Percentiles rank a stretch among this genome's conserved stretches.
Conservation (phyloP, 2,329 filamentous ascomycete genomes). For the Paraphaeosphaeria minitans region DNA sequence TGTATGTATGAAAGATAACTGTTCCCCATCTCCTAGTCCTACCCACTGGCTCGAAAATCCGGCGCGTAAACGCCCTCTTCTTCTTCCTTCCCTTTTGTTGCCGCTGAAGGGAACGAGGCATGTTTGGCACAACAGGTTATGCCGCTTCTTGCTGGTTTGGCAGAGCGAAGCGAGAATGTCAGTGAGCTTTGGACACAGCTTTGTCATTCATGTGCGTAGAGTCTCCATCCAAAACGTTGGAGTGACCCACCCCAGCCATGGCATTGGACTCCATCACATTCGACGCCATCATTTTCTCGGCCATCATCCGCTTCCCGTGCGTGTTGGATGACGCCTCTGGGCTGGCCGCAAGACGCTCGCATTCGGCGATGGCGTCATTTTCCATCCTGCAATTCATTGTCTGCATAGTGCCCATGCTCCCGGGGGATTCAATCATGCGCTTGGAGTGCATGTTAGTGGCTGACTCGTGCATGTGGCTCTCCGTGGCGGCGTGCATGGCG, state of each 20-base stretch:
- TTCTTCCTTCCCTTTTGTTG: no score
- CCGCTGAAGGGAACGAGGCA: no score
- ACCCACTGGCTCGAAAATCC: no score
- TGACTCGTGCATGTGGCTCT: background rate
- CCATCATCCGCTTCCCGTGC: background rate
- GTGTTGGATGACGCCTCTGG: background rate
- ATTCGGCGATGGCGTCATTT: background rate
- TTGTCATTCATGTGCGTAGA: background rate
- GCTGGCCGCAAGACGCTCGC: no score
- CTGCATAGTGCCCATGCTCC: background rate
- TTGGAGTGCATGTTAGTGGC: background rate
- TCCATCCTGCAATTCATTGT: background rate
- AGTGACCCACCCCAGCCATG: background rate
- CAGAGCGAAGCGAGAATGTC: background rate
- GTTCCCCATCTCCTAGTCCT: no score
- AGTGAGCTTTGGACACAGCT: background rate
- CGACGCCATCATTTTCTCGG: background rate
- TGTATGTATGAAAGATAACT: background rate
- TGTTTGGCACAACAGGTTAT: no score
- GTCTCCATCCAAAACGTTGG: background rate
- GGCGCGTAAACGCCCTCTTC: no score
- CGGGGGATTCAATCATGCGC: background rate
- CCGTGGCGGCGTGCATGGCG: background rate
- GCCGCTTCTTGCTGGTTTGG: no score
- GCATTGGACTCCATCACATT: background rate